Percentiles rank a stretch among this genome's conserved stretches.
phyloP scores from a whole-genome alignment of 305 asterid genomes.

The Withania somnifera region DNA sequence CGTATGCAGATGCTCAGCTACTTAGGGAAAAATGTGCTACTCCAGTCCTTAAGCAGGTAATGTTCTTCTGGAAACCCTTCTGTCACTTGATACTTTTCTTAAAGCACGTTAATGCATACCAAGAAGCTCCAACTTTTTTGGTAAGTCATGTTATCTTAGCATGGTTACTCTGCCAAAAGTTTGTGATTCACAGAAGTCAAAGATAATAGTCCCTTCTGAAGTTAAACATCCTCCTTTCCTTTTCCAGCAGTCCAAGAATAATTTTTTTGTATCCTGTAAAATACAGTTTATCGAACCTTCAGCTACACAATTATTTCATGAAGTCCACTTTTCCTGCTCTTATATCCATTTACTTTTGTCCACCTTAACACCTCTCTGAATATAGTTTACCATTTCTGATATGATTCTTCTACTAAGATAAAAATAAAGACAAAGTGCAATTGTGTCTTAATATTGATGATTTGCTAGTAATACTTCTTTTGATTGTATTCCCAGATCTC shows the following conservation, averaged over 20 bases:
- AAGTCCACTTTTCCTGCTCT: neutral
- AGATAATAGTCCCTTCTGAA: neutral
- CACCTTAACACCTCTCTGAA: neutral
- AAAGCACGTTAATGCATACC: neutral
- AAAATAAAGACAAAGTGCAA: neutral
- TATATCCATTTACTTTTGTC: neutral
- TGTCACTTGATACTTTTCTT: neutral
- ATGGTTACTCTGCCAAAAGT: neutral
- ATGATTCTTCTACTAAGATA: neutral
- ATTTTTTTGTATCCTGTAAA: neutral
- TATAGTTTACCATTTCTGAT: too few species aligned
- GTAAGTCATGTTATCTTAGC: neutral
- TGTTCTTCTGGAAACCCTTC: neutral
- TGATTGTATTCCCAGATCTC: neutral
- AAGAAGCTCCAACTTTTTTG: neutral
- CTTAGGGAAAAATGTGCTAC: conserved; percentile 88
- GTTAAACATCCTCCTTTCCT: neutral
- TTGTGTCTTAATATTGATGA: neutral
- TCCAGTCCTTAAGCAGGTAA: conserved; percentile 80
- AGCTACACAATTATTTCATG: neutral
- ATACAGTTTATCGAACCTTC: neutral
- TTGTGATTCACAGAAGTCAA: neutral
- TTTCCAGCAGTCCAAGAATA: neutral
- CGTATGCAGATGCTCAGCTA: conserved; percentile 65
- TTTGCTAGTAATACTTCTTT: neutral